Percentiles rank a stretch among this genome's conserved stretches.
phyloP scores from a whole-genome alignment of 2,329 filamentous ascomycete genomes.

The Stemphylium lycopersici region DNA sequence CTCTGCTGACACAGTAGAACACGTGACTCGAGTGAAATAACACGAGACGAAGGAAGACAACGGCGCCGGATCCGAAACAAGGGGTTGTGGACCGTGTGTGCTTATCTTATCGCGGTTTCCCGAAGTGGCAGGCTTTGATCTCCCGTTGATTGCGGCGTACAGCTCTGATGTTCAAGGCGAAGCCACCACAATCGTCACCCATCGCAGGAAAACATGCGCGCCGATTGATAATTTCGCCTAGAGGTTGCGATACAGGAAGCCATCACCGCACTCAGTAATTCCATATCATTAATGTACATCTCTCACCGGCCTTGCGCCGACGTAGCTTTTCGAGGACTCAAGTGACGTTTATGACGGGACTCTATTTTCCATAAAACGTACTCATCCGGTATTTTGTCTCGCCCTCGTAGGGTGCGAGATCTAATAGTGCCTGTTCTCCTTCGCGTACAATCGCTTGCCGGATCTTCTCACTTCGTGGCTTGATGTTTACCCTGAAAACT shows the following conservation, averaged over 20 bases:
- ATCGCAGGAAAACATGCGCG: too few species aligned
- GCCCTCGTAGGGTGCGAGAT: constrained; percentile 60
- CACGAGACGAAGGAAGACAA: too few species aligned
- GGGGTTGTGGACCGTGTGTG: not conserved
- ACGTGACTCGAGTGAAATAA: too few species aligned
- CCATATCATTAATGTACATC: too few species aligned
- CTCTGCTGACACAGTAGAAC: too few species aligned
- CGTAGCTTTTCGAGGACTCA: too few species aligned
- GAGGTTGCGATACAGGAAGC: too few species aligned
- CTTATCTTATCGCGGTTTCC: constrained; percentile 1
- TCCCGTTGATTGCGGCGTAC: constrained; percentile 5
- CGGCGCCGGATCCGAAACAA: not conserved
- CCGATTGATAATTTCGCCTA: too few species aligned
- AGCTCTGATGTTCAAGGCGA: constrained; percentile 8
- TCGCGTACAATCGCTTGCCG: constrained; percentile 59
- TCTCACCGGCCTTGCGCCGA: too few species aligned
- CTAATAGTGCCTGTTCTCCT: constrained; percentile 58
- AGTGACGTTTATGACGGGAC: too few species aligned
- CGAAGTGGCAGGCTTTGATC: not conserved
- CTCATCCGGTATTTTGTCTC: constrained; percentile 64
- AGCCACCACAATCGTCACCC: not conserved
- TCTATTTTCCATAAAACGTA: constrained; percentile 33
- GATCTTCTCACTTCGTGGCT: constrained; percentile 57
- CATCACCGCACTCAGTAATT: too few species aligned
- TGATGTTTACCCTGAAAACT: constrained; percentile 62